Conservation (phyloP, 768 basidiomycete genomes). For the Lactifluus pinguis region DNA sequence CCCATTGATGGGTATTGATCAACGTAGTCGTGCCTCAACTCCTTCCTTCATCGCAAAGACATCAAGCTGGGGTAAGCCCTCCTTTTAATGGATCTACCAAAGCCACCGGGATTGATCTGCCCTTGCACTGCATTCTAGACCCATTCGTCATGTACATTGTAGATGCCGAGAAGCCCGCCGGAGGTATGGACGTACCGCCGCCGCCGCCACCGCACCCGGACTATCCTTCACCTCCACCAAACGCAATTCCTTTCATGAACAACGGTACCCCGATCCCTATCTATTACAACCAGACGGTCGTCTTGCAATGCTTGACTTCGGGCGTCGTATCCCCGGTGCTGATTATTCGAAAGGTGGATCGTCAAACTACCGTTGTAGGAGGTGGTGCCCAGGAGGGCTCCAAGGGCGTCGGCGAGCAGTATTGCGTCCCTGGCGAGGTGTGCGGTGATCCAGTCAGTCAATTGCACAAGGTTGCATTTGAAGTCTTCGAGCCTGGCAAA, state of each 20-base stretch:
- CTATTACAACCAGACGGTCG: conserved; percentile 95
- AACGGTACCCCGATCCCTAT: conserved; percentile 83
- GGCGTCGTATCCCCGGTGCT: conserved; percentile 90
- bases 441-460: conserved; percentile 94
- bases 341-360: conserved; percentile 90
- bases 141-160: conserved; percentile 98
- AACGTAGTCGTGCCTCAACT: conserved; percentile 56
- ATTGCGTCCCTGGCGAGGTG: conserved; percentile 75
- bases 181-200: conserved; percentile 66
- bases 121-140: conserved; percentile 35
- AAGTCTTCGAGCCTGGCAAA: conserved; percentile 70
- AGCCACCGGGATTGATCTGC: conserved; percentile 16
- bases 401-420: conserved; percentile 77
- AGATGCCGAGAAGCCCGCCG: conserved; percentile 78
- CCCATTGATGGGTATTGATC: conserved; percentile 73
- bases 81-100: conserved; percentile 7
- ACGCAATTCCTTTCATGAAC: conserved; percentile 78
- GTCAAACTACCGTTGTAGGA: conserved; percentile 82
- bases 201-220: conserved; percentile 80
- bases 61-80: conserved; percentile 71
- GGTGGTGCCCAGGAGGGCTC: conserved; percentile 85
- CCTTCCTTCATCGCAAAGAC: conserved; percentile 87
- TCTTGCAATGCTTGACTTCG: conserved; percentile 88
- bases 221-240: conserved; percentile 87
- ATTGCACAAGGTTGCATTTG: conserved; percentile 91